phyloP scores from a whole-genome alignment of 2,329 filamentous ascomycete species.

The Aspergillus alliaceus region DNA sequence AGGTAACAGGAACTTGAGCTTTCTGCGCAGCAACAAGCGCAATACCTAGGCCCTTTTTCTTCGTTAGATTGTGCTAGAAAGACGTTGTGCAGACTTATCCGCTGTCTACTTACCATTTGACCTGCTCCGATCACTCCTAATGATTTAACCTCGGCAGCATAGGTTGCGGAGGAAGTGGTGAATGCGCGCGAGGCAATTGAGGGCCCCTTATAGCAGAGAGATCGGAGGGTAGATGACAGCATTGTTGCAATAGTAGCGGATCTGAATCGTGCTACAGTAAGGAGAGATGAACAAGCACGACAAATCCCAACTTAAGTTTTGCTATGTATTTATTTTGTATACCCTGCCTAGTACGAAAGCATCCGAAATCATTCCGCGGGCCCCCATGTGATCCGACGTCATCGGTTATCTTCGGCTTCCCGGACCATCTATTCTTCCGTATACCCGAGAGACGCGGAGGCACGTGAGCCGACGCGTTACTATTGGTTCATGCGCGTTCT shows the following conservation, averaged over 20 bases:
- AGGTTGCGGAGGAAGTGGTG: slow-evolving; percentile 65
- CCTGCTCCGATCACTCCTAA: slow-evolving; percentile 92
- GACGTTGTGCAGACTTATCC: not conserved
- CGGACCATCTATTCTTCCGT: slow-evolving; percentile 18
- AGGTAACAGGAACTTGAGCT: slow-evolving; percentile 77
- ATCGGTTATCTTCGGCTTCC: slow-evolving; percentile 32
- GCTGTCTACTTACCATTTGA: slow-evolving; percentile 72
- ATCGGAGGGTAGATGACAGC: slow-evolving; percentile 38
- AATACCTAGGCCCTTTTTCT: slow-evolving; percentile 82
- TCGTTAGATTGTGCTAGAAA: slow-evolving; percentile 26
- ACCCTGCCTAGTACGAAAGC: no score
- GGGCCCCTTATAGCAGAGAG: slow-evolving; percentile 31
- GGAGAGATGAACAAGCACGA: not conserved
- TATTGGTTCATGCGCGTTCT: slow-evolving; percentile 22
- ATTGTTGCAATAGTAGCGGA: slow-evolving; percentile 20
- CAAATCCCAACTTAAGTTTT: not conserved
- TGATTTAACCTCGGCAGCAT: slow-evolving; percentile 73
- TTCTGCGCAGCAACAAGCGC: slow-evolving; percentile 87
- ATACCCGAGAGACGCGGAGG: slow-evolving; percentile 24
- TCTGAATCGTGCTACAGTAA: not conserved
- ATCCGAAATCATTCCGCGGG: not conserved
- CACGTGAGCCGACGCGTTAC: slow-evolving; percentile 28
- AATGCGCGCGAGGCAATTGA: slow-evolving; percentile 57
- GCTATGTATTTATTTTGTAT: no score
- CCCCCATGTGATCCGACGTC: slow-evolving; percentile 28